Conservation (phyloP, 2,329 filamentous ascomycete species). For the Daldinia sp. region DNA sequence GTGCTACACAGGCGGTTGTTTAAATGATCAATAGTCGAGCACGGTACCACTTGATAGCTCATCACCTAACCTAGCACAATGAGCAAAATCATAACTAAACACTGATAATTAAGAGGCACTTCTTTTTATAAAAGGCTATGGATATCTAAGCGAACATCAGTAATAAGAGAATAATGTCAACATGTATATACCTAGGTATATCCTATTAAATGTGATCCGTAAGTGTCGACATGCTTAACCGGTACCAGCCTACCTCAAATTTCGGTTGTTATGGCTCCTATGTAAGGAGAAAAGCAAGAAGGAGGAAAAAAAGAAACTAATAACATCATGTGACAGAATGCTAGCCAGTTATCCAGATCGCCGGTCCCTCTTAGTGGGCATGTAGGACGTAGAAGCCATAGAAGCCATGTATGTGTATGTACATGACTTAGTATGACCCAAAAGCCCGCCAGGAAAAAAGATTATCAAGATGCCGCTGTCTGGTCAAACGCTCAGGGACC, state of each 20-base stretch:
- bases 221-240: constrained; percentile 15
- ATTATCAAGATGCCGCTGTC: constrained; percentile 25
- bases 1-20: constrained; percentile 4
- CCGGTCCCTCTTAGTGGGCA: constrained; percentile 13
- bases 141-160: neutral
- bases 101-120: neutral
- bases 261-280: constrained; percentile 10
- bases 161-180: neutral
- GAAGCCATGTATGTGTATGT: neutral
- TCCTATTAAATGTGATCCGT: constrained; percentile 3
- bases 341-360: constrained; percentile 31
- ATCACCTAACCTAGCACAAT: neutral
- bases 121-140: neutral
- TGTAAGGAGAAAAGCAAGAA: neutral
- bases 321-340: constrained; percentile 28
- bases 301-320: constrained; percentile 14
- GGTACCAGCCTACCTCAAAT: neutral
- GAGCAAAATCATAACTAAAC: no score
- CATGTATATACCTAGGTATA: constrained; percentile 9
- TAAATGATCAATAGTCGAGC: neutral
- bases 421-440: no score
- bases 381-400: neutral
- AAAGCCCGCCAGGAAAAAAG: no score
- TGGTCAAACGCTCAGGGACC: constrained; percentile 15
- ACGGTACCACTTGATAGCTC: constrained; percentile 16